A percentile compares a stretch with the other conserved stretches of the same genome.
phyloP scores from a whole-genome alignment of 805 yeast species.

The Metschnikowia arizonensis region DNA sequence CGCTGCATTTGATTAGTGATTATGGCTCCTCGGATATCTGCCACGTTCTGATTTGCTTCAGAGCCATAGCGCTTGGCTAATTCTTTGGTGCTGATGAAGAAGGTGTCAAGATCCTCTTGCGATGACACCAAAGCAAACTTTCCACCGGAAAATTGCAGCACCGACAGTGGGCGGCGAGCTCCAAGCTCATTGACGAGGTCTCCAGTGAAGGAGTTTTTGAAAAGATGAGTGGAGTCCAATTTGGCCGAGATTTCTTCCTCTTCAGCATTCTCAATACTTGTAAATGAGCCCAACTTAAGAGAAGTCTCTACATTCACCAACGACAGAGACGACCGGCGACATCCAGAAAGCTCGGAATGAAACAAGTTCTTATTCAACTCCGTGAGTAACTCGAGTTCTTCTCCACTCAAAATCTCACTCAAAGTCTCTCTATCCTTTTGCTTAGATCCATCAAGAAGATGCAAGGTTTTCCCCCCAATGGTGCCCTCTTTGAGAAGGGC shows the following conservation, averaged over 20 bases:
- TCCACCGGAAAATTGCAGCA: slow-evolving; percentile 23
- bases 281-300: no score
- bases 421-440: slow-evolving; percentile 29
- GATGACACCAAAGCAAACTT: slow-evolving; percentile 34
- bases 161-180: slow-evolving; percentile 23
- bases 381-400: slow-evolving; percentile 34
- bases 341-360: slow-evolving; percentile 32
- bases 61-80: slow-evolving; percentile 12
- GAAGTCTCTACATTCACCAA: slow-evolving; percentile 27
- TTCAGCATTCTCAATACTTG: not conserved
- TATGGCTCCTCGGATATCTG: slow-evolving; percentile 34
- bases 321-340: slow-evolving; percentile 31
- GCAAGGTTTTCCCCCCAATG: slow-evolving; percentile 27
- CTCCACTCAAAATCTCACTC: slow-evolving; percentile 28
- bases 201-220: not conserved
- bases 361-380: slow-evolving; percentile 33
- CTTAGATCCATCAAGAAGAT: slow-evolving; percentile 23
- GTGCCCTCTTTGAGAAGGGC: slow-evolving; percentile 17
- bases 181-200: not conserved
- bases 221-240: not conserved
- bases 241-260: not conserved
- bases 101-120: slow-evolving; percentile 1
- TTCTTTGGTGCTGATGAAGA: slow-evolving; percentile 4
- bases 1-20: slow-evolving; percentile 37
- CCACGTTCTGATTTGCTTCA: slow-evolving; percentile 11